Conservation (phyloP, 1,284 basidiomycete species). For the Pascua sp. region DNA sequence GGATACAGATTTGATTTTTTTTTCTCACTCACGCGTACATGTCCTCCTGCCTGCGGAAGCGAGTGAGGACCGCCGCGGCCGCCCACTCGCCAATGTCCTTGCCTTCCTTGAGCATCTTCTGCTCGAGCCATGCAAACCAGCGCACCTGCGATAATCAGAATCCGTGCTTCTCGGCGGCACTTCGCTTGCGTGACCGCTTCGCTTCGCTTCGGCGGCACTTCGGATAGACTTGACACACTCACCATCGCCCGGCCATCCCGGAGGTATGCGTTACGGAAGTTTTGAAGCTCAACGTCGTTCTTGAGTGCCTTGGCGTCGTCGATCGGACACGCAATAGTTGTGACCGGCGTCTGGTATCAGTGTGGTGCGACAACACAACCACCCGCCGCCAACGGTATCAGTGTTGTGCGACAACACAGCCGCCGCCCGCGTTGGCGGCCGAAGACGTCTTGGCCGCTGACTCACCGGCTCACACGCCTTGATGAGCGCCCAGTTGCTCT, state of each 20-base stretch:
- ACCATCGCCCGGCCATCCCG: constrained; percentile 91
- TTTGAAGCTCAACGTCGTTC: constrained; percentile 78
- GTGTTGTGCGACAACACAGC: background rate
- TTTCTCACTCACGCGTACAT: constrained; percentile 59
- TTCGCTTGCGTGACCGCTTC: too few species aligned
- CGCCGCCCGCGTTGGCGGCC: too few species aligned
- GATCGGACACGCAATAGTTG: constrained; percentile 52
- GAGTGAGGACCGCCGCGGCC: constrained; percentile 76
- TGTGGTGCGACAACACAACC: too few species aligned
- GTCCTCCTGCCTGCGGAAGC: constrained; percentile 70
- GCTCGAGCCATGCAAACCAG: constrained; percentile 88
- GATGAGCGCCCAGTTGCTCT: constrained; percentile 44
- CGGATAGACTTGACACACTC: constrained; percentile 3
- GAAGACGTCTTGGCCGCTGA: background rate
- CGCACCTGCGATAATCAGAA: constrained; percentile 46
- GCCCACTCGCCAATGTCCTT: constrained; percentile 82
- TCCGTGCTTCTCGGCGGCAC: background rate
- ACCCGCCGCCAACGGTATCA: too few species aligned
- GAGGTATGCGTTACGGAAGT: constrained; percentile 77
- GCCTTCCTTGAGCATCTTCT: constrained; percentile 68
- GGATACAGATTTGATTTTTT: background rate
- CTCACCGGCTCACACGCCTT: constrained; percentile 33
- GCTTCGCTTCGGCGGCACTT: too few species aligned
- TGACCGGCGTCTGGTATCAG: constrained; percentile 27
- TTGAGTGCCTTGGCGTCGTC: constrained; percentile 82